Evolutionary conservation across 148 eudicot genomes (phyloP), one percentile per base, ranked within the genome.

Genomic region (Spergularia bocconei): DNA sequence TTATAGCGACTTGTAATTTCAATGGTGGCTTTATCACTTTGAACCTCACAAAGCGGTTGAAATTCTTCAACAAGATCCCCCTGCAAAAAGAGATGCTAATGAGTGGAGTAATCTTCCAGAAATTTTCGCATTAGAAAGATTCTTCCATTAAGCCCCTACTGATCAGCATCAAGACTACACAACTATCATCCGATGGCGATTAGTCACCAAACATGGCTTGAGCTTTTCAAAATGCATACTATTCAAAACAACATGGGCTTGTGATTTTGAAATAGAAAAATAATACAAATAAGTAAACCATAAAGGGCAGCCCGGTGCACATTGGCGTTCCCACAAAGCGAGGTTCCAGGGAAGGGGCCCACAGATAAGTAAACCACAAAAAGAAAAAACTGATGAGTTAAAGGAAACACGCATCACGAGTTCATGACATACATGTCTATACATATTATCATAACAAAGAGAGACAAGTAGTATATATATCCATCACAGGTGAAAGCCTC

Each of bases 1-100:
- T 76, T 91, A 80, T 96, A 96, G 29, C 97, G 96, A 81, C 99
- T 96, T 0, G 99, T 96, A 48, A 96, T 96, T 85, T 92, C 99
- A 63, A 96, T 92, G 11, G 99, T 96, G 14, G 99, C 99, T 87
- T 96, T 96, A 78, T 96, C 99, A 84, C 99, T 96, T 81, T 96
- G 99, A 81, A 96, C 99, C 86, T 92, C 98, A 84, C 99, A 96
- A 81, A 92, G 93, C 29, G 91, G 97, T 74, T 95, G 97, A 73
- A 91, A 94, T 81, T 94, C 98, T 69, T 91, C 96, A 74, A 94
- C 88, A 79, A 86, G 78, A 29, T 91, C 96, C 57, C 93, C 98
- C 98, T 94, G 85, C 75, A 78, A 77, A 67, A 72, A 47, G n/a
- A 59, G 21, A 54, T 19, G 21, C 15, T 36, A 51, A 65, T 41